phyloP scores from a whole-genome alignment of 805 yeast species.

The Lipomyces anomalus region DNA sequence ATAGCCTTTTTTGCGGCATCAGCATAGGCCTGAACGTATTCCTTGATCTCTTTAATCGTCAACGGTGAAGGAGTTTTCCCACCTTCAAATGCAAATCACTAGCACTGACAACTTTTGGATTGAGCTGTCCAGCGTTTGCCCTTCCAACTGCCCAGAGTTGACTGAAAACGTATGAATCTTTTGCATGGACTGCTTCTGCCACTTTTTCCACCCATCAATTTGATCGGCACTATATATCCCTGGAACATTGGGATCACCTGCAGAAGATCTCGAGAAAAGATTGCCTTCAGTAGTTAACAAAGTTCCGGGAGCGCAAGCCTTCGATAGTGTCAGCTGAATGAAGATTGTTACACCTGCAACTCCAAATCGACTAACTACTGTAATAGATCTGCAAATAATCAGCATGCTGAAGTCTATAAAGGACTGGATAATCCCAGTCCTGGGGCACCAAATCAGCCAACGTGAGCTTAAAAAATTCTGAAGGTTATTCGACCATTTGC shows the following conservation, averaged over 20 bases:
- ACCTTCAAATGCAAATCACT: not conserved
- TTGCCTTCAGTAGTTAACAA: constrained; percentile 54
- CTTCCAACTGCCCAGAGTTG: constrained; percentile 35
- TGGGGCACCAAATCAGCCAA: too few relatives aligned
- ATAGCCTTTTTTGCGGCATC: constrained; percentile 50
- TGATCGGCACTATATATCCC: constrained; percentile 68
- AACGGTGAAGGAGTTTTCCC: too few relatives aligned
- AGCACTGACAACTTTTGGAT: constrained; percentile 33
- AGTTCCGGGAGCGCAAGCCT: too few relatives aligned
- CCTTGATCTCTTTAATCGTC: constrained; percentile 42
- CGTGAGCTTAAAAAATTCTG: too few relatives aligned
- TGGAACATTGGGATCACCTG: constrained; percentile 36
- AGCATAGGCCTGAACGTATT: constrained; percentile 43
- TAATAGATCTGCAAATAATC: too few relatives aligned
- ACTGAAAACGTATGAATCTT: constrained; percentile 35
- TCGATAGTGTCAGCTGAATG: too few relatives aligned
- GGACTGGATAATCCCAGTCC: too few relatives aligned
- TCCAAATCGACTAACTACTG: too few relatives aligned
- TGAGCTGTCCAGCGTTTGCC: constrained; percentile 12
- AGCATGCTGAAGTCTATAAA: too few relatives aligned
- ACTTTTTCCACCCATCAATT: constrained; percentile 72
- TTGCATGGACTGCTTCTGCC: constrained; percentile 42
- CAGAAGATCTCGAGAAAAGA: constrained; percentile 35
- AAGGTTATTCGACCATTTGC: too few relatives aligned
- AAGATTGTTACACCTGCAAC: too few relatives aligned